Conservation (phyloP, 208 protist species). For the Leishmania turanica region DNA sequence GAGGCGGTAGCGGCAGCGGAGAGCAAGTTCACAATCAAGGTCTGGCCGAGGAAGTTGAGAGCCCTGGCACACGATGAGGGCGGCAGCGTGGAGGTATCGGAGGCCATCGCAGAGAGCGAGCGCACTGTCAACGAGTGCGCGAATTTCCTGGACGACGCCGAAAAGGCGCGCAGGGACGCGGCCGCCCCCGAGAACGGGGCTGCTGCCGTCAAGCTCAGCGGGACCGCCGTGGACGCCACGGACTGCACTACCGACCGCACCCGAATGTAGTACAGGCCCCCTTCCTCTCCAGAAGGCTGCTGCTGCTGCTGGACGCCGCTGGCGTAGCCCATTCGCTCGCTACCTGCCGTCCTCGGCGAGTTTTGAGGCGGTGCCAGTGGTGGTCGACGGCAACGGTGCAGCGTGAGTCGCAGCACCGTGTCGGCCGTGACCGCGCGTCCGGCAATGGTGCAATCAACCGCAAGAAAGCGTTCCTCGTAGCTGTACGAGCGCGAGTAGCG, state of each 20-base stretch:
- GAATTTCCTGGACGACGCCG: neutral
- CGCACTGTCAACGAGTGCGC: neutral
- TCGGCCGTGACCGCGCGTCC: slow-evolving; percentile 29
- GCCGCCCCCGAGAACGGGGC: neutral
- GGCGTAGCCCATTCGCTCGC: neutral
- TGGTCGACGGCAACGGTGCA: slow-evolving; percentile 58
- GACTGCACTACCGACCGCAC: slow-evolving; percentile 15
- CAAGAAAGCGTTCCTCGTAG: slow-evolving; percentile 70
- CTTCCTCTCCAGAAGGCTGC: neutral
- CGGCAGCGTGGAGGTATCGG: neutral
- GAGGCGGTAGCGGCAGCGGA: neutral
- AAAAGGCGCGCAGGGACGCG: neutral
- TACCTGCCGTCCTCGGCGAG: neutral
- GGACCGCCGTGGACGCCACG: slow-evolving; percentile 22
- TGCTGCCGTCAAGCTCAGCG: slow-evolving; percentile 16
- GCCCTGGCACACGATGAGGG: slow-evolving; percentile 8
- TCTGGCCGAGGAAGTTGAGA: slow-evolving; percentile 26
- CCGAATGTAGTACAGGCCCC: slow-evolving; percentile 18
- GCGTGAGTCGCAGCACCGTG: slow-evolving; percentile 42
- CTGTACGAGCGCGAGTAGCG: slow-evolving; percentile 49
- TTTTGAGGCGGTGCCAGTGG: slow-evolving; percentile 11
- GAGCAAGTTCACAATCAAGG: slow-evolving; percentile 9
- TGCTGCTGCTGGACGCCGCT: neutral
- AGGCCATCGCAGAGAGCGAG: neutral
- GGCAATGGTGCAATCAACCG: slow-evolving; percentile 54